Evolutionary conservation across 2,329 filamentous ascomycete genomes (phyloP).

Genomic region (Drechslerella stenobrocha): DNA sequence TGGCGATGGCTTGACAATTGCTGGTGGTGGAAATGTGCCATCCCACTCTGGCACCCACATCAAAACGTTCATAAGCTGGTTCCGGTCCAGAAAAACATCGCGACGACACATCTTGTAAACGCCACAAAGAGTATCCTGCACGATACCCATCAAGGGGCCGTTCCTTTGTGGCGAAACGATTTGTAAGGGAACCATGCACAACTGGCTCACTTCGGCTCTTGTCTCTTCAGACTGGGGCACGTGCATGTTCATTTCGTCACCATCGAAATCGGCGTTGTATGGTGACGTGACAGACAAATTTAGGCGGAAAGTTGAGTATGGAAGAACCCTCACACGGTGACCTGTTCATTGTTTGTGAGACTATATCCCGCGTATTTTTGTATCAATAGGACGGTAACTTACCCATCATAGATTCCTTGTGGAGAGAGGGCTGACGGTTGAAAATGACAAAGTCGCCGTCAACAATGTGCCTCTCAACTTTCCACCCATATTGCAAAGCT

Average conservation of each 20-base stretch:
- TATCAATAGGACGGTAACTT: constrained; percentile 46
- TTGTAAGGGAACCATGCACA: constrained; percentile 97
- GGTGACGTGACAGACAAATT: constrained; percentile 97
- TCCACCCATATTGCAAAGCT: constrained; percentile 92
- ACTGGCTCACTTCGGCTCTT: constrained; percentile 86
- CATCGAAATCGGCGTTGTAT: constrained; percentile 99
- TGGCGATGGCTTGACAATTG: constrained; percentile 88
- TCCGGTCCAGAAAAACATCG: constrained; percentile 85
- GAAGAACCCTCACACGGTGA: constrained; percentile 95
- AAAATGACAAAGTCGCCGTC: constrained; percentile 98
- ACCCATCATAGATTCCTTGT: constrained; percentile 99
- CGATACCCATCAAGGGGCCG: constrained; percentile 97
- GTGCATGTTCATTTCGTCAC: constrained; percentile 99
- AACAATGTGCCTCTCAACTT: constrained; percentile 94
- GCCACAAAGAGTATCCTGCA: constrained; percentile 94
- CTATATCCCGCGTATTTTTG: not conserved
- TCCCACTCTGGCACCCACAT: constrained; percentile 99
- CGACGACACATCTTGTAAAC: constrained; percentile 95
- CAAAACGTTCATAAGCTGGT: constrained; percentile 94
- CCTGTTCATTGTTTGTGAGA: constrained; percentile 10
- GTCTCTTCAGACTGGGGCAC: constrained; percentile 98
- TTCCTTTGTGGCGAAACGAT: constrained; percentile 98
- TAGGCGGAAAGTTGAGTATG: constrained; percentile 96
- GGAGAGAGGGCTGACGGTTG: constrained; percentile 97
- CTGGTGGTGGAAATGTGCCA: constrained; percentile 85